phyloP scores from a whole-genome alignment of 371 early-diverging fungal species.

The Funneliformis caledonium region DNA sequence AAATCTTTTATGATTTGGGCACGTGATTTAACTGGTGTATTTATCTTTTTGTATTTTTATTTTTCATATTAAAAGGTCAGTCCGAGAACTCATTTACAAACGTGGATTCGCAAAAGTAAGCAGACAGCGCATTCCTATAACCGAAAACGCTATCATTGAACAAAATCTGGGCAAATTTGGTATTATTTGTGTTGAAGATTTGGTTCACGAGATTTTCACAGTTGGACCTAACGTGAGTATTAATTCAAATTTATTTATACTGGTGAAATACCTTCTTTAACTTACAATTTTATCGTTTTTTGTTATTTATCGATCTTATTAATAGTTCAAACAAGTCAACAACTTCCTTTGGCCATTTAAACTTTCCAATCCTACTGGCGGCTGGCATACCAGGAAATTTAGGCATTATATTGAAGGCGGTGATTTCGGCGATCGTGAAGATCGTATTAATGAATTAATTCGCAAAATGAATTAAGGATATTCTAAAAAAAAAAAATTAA shows the following conservation, averaged over 20 bases:
- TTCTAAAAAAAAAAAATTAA: background rate
- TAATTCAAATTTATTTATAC: background rate
- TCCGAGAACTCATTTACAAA: slow-evolving; percentile 99
- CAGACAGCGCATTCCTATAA: slow-evolving; percentile 95
- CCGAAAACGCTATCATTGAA: slow-evolving; percentile 97
- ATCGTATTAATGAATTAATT: slow-evolving; percentile 93
- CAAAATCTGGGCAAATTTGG: slow-evolving; percentile 93
- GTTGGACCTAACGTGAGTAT: slow-evolving; percentile 84
- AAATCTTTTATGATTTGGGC: background rate
- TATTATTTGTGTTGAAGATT: slow-evolving; percentile 98
- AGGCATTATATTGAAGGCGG: slow-evolving; percentile 99
- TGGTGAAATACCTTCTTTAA: background rate
- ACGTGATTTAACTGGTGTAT: background rate
- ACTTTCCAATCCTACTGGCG: slow-evolving; percentile 98
- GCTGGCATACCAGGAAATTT: slow-evolving; percentile 95
- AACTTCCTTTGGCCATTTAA: slow-evolving; percentile 99
- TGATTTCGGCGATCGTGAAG: slow-evolving; percentile 96
- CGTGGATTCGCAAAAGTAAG: slow-evolving; percentile 98
- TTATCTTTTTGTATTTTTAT: background rate
- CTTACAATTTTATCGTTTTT: background rate
- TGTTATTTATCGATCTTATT: background rate
- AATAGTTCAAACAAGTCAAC: slow-evolving; percentile 90
- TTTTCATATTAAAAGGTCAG: slow-evolving; percentile 52
- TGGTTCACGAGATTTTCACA: slow-evolving; percentile 99
- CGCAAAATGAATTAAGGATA: slow-evolving; percentile 92